Percentiles rank a stretch among this genome's conserved stretches.
Conservation (phyloP, 768 basidiomycete genomes). For the Phylloporus scabripes region DNA sequence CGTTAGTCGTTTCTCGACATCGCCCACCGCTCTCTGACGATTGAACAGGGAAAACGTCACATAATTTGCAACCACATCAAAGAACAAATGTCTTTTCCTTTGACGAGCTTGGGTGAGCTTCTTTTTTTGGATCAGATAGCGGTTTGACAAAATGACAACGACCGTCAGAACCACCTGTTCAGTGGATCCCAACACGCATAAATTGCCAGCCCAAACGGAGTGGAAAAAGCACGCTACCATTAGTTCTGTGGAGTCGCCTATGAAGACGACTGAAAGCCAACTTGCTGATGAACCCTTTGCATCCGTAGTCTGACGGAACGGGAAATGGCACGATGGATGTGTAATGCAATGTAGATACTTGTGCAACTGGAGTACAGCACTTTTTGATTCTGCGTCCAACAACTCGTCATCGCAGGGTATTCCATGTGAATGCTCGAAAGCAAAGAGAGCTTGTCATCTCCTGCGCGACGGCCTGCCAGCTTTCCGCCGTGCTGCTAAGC, state of each 20-base stretch:
- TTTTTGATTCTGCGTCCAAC: slow-evolving; percentile 6
- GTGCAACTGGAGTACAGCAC: slow-evolving; percentile 7
- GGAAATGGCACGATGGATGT: background rate
- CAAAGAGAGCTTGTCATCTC: slow-evolving; percentile 38
- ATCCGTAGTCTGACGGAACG: slow-evolving; percentile 10
- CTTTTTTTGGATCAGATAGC: background rate
- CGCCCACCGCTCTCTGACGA: background rate
- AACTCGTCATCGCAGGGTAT: background rate
- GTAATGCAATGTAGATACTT: background rate
- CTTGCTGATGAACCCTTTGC: background rate
- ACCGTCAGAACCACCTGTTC: slow-evolving; percentile 9
- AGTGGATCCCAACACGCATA: slow-evolving; percentile 6
- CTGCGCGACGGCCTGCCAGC: slow-evolving; percentile 67
- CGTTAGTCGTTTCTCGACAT: slow-evolving; percentile 4
- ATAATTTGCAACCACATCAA: slow-evolving; percentile 3
- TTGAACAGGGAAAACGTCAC: slow-evolving; percentile 14
- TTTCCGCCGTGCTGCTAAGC: slow-evolving; percentile 53
- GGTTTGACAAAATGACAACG: background rate
- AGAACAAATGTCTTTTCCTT: slow-evolving; percentile 13
- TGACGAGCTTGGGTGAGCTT: slow-evolving; percentile 17
- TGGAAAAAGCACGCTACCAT: slow-evolving; percentile 4
- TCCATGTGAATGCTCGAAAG: background rate
- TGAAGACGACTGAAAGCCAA: slow-evolving; percentile 5
- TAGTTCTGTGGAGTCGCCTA: slow-evolving; percentile 3
- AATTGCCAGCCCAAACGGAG: slow-evolving; percentile 16